These are phyloP conservation scores for Lentinula boryana DNA, from an alignment of 768 basidiomycete species.

Conservation along the genomic window DNA sequence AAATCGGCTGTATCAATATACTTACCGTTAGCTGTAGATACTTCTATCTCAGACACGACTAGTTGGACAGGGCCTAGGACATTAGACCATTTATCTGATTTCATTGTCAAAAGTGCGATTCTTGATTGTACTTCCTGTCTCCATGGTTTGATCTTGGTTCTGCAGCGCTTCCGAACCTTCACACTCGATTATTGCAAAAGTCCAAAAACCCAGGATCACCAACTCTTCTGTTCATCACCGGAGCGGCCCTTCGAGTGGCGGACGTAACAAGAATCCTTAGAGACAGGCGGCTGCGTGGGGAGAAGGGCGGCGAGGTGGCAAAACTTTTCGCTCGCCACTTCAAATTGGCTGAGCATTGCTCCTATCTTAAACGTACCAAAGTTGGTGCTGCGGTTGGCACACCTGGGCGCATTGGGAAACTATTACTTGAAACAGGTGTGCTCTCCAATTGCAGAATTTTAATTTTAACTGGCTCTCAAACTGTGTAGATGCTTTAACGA, in stretches of 20 bases:
- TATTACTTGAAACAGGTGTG: conserved; percentile 68
- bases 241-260: conserved; percentile 88
- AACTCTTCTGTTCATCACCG: conserved; percentile 76
- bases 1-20: background rate
- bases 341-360: conserved; percentile 82
- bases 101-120: conserved; percentile 65
- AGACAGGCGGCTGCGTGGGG: conserved; percentile 62
- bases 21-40: conserved; percentile 36
- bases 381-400: conserved; percentile 89
- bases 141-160: background rate
- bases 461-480: conserved; percentile 8
- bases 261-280: conserved; percentile 76
- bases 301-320: conserved; percentile 87
- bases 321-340: conserved; percentile 96
- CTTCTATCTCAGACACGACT: conserved; percentile 70
- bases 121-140: background rate
- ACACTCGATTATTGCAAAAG: conserved; percentile 64
- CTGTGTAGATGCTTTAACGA: conserved; percentile 56
- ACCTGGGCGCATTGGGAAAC: conserved; percentile 83
- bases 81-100: conserved; percentile 65
- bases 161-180: conserved; percentile 61
- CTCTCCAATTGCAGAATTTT: background rate
- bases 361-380: conserved; percentile 79
- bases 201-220: conserved; percentile 81
- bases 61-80: conserved; percentile 67